Base-by-base conservation (phyloP, 2,329 filamentous ascomycete species). In the Aspergillus novoparasiticus region DNA sequence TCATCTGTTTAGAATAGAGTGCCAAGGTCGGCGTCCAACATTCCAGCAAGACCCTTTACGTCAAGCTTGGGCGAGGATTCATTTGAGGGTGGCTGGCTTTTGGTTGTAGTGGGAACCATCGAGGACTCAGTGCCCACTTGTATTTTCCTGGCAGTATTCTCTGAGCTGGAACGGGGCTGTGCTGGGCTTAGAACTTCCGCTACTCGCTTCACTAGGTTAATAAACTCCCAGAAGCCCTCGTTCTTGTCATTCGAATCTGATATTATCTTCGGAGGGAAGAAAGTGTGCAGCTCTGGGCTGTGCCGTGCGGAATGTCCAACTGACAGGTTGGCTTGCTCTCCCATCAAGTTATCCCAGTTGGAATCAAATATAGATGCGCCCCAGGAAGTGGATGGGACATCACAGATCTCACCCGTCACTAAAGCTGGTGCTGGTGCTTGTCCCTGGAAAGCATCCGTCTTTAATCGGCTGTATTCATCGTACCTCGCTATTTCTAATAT, bases 401-500 rank as follows among this genome's bases (percentile, higher is more conserved):
- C 64, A 26, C 68, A 69, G 36, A 77, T 70, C 21, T 63, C 58
- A 23, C 64, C 64, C 46, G 46, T 45, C 32, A 64, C 26, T 28
- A 50, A 54, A 23, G 51, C 23, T 14, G 54, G 43, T 12, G 57
- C 57, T 46, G 48, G 39, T 16, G 57, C 57, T 46, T 65, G 64
- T 14, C 63, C 65, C 6, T 63, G 62, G 57, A 63, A 71, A 16
- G 60, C 62, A 8, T 57, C 32, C 23, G 59, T 10, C 12, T 59
- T 58, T 2, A 32, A 57, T 10, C 68, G 70, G 39, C 62, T 62
- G 51, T 79, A 80, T 39, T 75, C 69, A 59, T 82, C 80, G 59
- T 79, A 81, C 6, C 80, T 76, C 10, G 78, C 74, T 39, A 82
- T 69, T 62, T 82, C 80, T n/a, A 82, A 71, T 10, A 77, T 72